Base-by-base conservation (phyloP, 139 green algal genomes). In the Picochlorum sp. region DNA sequence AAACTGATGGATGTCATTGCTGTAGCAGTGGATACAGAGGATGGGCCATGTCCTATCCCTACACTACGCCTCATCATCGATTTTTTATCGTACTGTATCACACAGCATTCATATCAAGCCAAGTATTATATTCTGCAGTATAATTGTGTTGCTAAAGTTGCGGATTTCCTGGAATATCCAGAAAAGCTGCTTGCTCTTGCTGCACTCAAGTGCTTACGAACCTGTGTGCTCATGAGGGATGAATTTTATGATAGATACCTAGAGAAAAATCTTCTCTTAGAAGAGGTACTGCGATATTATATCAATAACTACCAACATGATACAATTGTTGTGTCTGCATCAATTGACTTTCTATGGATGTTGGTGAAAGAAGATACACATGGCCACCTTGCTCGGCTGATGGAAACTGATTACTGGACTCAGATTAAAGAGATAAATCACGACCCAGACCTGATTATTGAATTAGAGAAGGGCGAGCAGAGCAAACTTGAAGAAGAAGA, bases 11-110 rank as follows among this genome's bases (percentile, higher is more conserved):
- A 60, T 45, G 56, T 20, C 44, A 34, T 74, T 63, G 60, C 30
- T 8, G 62, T 24, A 30, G 58, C 58, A 14, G 58, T 16, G 2
- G 58, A 65, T 23, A 56, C 9, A 20, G 8, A 31, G 44, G 23
- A 44, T 50, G 57, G 26, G 20, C 20, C 62, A 28, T 18, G 6
- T 18, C 15, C 15, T 55, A 18, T n/a, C 15, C 6, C 62, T 45
- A 86, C 81, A 18, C 67, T 96, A 52, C 80, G 65, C 1, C 76
- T 92, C 18, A 82, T 97, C 16, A 67, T 96, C 34, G 94, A 99
- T 49, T 77, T 99, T 34, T 73, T 98, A 21, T 91, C 84, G 72
- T 99, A 95, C 77, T 96, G 87, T 68, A 86, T 97, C n/a, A 67
- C 80, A 47, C 80, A 90, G 51, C 89, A 98, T 70, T 69, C 64